Percentiles rank a stretch among this genome's conserved stretches.
phyloP scores from a whole-genome alignment of 2,329 filamentous ascomycete genomes.

The Fusarium neocosmosporiellum region DNA sequence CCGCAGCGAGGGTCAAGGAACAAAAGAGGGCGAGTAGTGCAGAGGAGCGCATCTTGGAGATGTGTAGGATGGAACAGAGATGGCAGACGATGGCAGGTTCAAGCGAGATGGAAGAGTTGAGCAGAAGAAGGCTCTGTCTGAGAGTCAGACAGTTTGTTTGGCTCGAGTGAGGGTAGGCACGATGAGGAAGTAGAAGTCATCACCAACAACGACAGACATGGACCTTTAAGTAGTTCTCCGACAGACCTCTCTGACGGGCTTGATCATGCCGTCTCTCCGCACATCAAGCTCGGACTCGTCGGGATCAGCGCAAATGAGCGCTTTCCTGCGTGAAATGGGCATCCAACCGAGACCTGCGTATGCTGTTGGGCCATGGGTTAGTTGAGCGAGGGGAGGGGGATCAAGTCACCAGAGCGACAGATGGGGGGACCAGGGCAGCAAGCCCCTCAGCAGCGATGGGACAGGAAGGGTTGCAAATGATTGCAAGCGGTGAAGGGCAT shows the following conservation, averaged over 20 bases:
- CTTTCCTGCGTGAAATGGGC: slow-evolving; percentile 13
- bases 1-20: slow-evolving; percentile 35
- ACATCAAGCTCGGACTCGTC: slow-evolving; percentile 8
- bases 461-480: slow-evolving; percentile 5
- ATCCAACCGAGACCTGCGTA: slow-evolving; percentile 29
- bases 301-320: slow-evolving; percentile 32
- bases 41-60: slow-evolving; percentile 34
- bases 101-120: background rate
- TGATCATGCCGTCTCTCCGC: background rate
- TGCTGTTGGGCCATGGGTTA: slow-evolving; percentile 33
- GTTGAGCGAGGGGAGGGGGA: slow-evolving; percentile 18
- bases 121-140: background rate
- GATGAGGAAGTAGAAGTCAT: background rate
- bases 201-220: slow-evolving; percentile 1
- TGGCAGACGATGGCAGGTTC: background rate
- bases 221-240: slow-evolving; percentile 20
- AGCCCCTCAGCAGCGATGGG: slow-evolving; percentile 6
- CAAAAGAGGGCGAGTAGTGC: slow-evolving; percentile 34
- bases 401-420: slow-evolving; percentile 17
- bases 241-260: background rate
- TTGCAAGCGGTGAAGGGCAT: slow-evolving; percentile 18
- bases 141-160: background rate
- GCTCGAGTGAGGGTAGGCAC: background rate
- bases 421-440: slow-evolving; percentile 3
- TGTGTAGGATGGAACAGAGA: slow-evolving; percentile 1